A percentile compares a stretch with the other conserved stretches of the same genome.
Evolutionary conservation across 2,329 filamentous ascomycete genomes (phyloP).

Genomic region (Rasamsonia emersonii): DNA sequence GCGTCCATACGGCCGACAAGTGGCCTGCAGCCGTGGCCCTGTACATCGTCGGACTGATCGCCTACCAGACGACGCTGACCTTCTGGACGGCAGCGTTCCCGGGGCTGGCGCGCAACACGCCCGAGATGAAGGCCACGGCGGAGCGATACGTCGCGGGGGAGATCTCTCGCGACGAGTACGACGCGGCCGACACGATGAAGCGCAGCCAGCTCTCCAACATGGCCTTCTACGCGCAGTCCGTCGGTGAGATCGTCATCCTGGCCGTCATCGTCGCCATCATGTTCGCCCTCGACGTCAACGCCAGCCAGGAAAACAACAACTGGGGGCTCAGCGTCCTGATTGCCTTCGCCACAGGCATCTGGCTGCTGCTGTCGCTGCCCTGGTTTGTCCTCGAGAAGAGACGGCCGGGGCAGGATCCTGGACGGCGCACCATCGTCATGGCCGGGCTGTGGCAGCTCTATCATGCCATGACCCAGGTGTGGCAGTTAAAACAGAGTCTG

Average conservation of each 20-base stretch:
- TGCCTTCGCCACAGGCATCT: conserved; percentile 56
- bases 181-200: conserved; percentile 53
- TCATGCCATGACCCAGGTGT: conserved; percentile 51
- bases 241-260: conserved; percentile 54
- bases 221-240: conserved; percentile 55
- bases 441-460: conserved; percentile 56
- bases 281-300: conserved; percentile 53
- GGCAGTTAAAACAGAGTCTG: conserved; percentile 57
- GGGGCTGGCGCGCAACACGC: conserved; percentile 47
- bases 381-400: conserved; percentile 61
- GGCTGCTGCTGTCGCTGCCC: conserved; percentile 55
- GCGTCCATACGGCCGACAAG: conserved; percentile 50
- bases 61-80: conserved; percentile 58
- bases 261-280: conserved; percentile 58
- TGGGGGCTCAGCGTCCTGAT: conserved; percentile 59
- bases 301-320: conserved; percentile 53
- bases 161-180: conserved; percentile 53
- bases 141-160: conserved; percentile 41
- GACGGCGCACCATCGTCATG: conserved; percentile 41
- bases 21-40: conserved; percentile 55
- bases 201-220: conserved; percentile 56
- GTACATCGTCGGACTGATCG: conserved; percentile 59
- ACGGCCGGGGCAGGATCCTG: conserved; percentile 49
- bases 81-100: conserved; percentile 62
- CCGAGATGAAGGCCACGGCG: conserved; percentile 42